These are phyloP conservation scores for Globisporangium heterothallicum DNA, from an alignment of 352 stramenopile species.

Conservation along the genomic window DNA sequence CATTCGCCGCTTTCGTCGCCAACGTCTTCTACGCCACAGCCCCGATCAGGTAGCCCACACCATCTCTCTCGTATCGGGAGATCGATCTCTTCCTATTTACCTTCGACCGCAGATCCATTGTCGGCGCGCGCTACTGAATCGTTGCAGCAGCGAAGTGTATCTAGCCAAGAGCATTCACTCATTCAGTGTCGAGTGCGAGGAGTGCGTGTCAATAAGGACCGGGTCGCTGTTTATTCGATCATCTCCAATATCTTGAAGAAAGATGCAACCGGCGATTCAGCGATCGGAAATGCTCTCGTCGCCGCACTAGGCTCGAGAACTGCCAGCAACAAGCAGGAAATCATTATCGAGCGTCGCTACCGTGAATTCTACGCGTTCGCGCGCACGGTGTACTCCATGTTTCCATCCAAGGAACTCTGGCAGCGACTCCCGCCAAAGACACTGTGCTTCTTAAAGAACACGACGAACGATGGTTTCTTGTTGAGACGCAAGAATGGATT, in stretches of 20 bases:
- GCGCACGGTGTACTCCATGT: conserved; percentile 54
- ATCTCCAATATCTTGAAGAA: conserved; percentile 32
- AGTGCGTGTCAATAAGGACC: conserved; percentile 45
- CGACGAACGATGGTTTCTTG: conserved; percentile 47
- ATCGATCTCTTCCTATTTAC: conserved; percentile 6
- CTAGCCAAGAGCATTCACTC: background rate
- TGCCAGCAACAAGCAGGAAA: conserved; percentile 14
- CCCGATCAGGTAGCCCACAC: background rate
- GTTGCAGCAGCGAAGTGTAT: background rate
- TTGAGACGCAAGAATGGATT: conserved; percentile 56
- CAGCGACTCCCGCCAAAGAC: conserved; percentile 60
- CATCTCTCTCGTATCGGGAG: conserved; percentile 11
- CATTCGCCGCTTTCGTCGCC: background rate
- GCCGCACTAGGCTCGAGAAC: conserved; percentile 1
- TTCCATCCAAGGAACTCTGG: conserved; percentile 51
- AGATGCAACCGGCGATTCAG: background rate
- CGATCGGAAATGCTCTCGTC: conserved; percentile 6
- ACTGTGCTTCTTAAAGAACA: conserved; percentile 36
- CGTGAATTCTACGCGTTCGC: conserved; percentile 77
- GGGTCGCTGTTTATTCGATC: conserved; percentile 54
- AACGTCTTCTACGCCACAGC: background rate
- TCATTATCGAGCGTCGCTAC: conserved; percentile 64
- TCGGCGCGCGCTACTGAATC: background rate
- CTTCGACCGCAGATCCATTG: background rate
- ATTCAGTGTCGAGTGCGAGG: conserved; percentile 50